A percentile compares a stretch with the other conserved stretches of the same genome.
phyloP scores from a whole-genome alignment of 768 basidiomycete species.

The Lentinus brumalis region DNA sequence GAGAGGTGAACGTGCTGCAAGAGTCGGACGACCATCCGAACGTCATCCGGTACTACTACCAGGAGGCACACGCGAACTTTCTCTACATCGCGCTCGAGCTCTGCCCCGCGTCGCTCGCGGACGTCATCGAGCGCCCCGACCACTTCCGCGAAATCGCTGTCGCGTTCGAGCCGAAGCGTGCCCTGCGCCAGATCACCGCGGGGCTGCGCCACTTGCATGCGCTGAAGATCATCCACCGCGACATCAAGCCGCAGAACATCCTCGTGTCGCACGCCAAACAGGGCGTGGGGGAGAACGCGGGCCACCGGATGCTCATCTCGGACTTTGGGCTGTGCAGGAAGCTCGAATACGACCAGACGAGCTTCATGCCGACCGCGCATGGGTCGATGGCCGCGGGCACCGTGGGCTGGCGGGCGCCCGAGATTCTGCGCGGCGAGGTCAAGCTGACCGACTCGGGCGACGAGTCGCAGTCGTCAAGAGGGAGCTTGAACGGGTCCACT shows the following conservation, averaged over 20 bases:
- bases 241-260: conserved; percentile 99
- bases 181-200: conserved; percentile 81
- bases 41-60: conserved; percentile 97
- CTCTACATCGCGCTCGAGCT: conserved; percentile 97
- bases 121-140: conserved; percentile 81
- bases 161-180: conserved; percentile 84
- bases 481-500: conserved; percentile 55
- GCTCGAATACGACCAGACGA: conserved; percentile 93
- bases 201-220: conserved; percentile 91
- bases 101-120: conserved; percentile 87
- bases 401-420: conserved; percentile 96
- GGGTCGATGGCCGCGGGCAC: conserved; percentile 91
- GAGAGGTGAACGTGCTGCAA: conserved; percentile 93
- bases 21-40: conserved; percentile 98
- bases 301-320: conserved; percentile 86
- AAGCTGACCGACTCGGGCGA: conserved; percentile 80
- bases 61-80: conserved; percentile 91
- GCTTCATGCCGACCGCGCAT: conserved; percentile 90
- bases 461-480: conserved; percentile 67
- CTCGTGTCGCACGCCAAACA: conserved; percentile 75
- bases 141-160: conserved; percentile 76
- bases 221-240: conserved; percentile 95
- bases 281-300: conserved; percentile 45
- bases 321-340: conserved; percentile 98
- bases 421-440: conserved; percentile 92